phyloP scores from a whole-genome alignment of 768 basidiomycete species.

The Erythrobasidium yunnanense region DNA sequence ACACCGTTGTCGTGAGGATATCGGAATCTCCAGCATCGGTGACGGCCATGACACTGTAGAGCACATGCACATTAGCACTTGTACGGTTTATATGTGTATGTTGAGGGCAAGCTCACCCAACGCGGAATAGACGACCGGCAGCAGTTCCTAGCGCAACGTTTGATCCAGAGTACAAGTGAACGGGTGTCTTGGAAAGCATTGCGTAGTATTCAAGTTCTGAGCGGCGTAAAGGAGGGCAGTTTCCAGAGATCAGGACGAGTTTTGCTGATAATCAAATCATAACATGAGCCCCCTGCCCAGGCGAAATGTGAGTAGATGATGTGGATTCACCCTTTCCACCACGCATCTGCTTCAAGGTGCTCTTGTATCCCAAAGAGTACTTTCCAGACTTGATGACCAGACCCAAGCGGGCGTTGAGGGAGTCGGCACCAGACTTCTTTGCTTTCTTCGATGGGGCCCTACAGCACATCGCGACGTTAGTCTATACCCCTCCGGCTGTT shows the following conservation, averaged over 20 bases:
- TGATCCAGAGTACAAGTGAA: conserved; percentile 94
- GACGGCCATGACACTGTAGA: conserved; percentile 83
- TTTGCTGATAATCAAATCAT: conserved; percentile 59
- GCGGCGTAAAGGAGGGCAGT: conserved; percentile 97
- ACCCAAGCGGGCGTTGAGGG: conserved; percentile 39
- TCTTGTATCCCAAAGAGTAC: conserved; percentile 94
- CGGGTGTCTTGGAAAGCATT: conserved; percentile 83
- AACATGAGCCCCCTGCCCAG: conserved; percentile 37
- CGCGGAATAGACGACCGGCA: conserved; percentile 97
- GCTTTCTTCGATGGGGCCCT: conserved; percentile 17
- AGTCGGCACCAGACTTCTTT: conserved; percentile 4
- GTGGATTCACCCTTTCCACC: conserved; percentile 76
- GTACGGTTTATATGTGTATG: neutral
- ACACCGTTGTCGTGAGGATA: conserved; percentile 53
- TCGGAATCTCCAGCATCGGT: conserved; percentile 93
- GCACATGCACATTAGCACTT: neutral
- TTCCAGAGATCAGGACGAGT: conserved; percentile 94
- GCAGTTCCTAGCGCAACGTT: conserved; percentile 98
- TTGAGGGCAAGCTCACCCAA: conserved; percentile 53
- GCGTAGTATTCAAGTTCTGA: conserved; percentile 99
- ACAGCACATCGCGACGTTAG: neutral
- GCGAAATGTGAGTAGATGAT: neutral
- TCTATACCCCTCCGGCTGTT: no score
- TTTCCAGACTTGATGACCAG: conserved; percentile 99
- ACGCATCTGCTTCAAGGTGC: conserved; percentile 95